Evolutionary conservation across 2,329 filamentous ascomycete genomes (phyloP).

Genomic region (Phialocephala sp.): DNA sequence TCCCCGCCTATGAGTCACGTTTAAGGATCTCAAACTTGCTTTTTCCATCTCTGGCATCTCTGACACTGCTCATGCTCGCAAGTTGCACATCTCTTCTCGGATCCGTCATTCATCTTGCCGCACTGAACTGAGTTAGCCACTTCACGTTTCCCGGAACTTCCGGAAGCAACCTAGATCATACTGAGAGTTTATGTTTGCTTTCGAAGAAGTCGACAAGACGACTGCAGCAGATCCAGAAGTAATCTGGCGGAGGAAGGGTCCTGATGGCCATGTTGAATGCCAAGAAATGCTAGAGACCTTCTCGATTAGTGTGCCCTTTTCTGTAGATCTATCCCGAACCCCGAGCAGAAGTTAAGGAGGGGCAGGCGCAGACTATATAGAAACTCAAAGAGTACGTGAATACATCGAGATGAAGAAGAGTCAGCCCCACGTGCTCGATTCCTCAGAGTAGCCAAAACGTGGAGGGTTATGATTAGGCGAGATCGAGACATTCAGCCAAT

Average conservation of each 20-base stretch:
- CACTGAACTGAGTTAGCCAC: constrained; percentile 21
- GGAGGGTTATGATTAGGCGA: constrained; percentile 21
- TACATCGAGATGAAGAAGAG: not conserved
- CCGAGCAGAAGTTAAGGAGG: not conserved
- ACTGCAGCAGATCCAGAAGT: constrained; percentile 36
- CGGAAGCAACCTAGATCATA: constrained; percentile 11
- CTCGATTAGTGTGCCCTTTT: not conserved
- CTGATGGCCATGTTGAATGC: constrained; percentile 15
- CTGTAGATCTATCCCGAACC: not conserved
- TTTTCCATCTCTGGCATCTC: constrained; percentile 25
- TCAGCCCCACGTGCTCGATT: constrained; percentile 13
- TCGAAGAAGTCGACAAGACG: constrained; percentile 5
- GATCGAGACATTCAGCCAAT: constrained; percentile 10
- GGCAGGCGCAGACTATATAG: constrained; percentile 3
- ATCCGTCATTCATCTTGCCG: constrained; percentile 19
- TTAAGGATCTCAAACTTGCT: constrained; percentile 18
- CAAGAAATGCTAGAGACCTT: not conserved
- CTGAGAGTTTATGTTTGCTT: constrained; percentile 20
- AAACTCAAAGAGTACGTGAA: not conserved
- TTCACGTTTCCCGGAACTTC: constrained; percentile 1
- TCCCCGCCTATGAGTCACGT: not conserved
- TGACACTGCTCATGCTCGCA: constrained; percentile 25
- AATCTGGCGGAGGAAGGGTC: constrained; percentile 23
- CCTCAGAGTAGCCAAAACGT: constrained; percentile 15
- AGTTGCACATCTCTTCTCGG: constrained; percentile 13